Conservation (phyloP, 345 rosid species). For the Brassica napus region Da-Ae NC_063440.1:26251501-26252000, state of each 20-base stretch:
- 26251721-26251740: not conserved
- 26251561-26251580: not conserved
- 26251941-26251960: not conserved
- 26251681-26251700: conserved; percentile 7
- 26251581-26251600: not conserved
- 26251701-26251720: not conserved
- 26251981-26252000: not conserved
- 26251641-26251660: conserved; percentile 2
- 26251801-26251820: too few relatives aligned
- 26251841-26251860: too few relatives aligned
- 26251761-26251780: not conserved
- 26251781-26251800: not conserved
- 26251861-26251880: too few relatives aligned
- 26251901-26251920: not conserved
- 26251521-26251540: conserved; percentile 1
- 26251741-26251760: not conserved
- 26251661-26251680: conserved; percentile 18
- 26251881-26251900: not conserved
- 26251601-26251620: conserved; percentile 8
- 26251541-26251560: conserved; percentile 15
- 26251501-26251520: too few relatives aligned
- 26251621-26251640: conserved; percentile 17
- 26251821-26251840: too few relatives aligned
- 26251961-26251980: not conserved
- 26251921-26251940: not conserved